A percentile compares a stretch with the other conserved stretches of the same genome.
phyloP scores from a whole-genome alignment of 1,284 basidiomycete genomes.

The Grifola frondosa region DNA sequence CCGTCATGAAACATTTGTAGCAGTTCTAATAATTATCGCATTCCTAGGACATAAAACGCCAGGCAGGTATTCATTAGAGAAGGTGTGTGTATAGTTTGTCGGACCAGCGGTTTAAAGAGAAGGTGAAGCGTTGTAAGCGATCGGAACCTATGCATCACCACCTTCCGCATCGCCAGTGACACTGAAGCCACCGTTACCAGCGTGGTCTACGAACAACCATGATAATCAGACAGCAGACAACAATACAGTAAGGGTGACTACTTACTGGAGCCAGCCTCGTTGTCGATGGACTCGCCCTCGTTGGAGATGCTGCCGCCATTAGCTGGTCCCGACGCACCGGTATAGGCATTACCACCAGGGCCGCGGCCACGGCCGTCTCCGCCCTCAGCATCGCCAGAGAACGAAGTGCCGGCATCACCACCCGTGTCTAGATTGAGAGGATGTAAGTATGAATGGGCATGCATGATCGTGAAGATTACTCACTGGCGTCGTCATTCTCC shows the following conservation, averaged over 20 bases:
- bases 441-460: neutral
- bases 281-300: constrained; percentile 20
- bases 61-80: constrained; percentile 13
- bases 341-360: constrained; percentile 34
- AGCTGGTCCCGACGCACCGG: constrained; percentile 25
- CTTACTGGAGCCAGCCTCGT: constrained; percentile 22
- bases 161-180: constrained; percentile 23
- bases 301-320: constrained; percentile 25
- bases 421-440: constrained; percentile 14
- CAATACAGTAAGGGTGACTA: neutral
- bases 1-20: too few species aligned
- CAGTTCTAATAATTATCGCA: too few species aligned
- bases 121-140: constrained; percentile 11
- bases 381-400: constrained; percentile 26
- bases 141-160: constrained; percentile 18
- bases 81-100: constrained; percentile 25
- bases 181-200: constrained; percentile 19
- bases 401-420: constrained; percentile 24
- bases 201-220: constrained; percentile 9
- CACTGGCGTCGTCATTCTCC: constrained; percentile 14
- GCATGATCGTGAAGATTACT: constrained; percentile 1
- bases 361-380: constrained; percentile 27
- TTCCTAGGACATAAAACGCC: too few species aligned
- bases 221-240: neutral
- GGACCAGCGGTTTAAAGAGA: constrained; percentile 15